Percentiles rank a stretch among this genome's conserved stretches.
phyloP scores from a whole-genome alignment of 495 filamentous ascomycete species.

The Lophiostoma macrostomum region DNA sequence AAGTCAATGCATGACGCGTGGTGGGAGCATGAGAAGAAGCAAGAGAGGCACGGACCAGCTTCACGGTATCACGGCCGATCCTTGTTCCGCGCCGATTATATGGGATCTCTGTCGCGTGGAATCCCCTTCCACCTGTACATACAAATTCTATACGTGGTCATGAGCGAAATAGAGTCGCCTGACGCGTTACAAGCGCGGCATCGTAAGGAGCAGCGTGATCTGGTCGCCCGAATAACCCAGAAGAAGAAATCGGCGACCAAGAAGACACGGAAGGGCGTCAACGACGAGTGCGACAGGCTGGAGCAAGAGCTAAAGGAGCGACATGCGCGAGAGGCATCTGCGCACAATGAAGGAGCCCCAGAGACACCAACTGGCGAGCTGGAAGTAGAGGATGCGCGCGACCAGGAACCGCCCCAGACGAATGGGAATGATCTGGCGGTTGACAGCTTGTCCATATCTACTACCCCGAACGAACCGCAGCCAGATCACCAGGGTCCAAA shows the following conservation, averaged over 20 bases:
- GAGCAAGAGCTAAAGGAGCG: conserved; percentile 40
- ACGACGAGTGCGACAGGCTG: conserved; percentile 51
- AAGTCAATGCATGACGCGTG: too few relatives aligned
- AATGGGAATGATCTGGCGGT: conserved; percentile 22
- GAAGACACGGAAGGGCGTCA: conserved; percentile 88
- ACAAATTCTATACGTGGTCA: too few relatives aligned
- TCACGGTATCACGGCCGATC: too few relatives aligned
- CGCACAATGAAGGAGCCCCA: conserved; percentile 39
- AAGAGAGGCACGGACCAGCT: too few relatives aligned
- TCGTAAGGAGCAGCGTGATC: conserved; percentile 82
- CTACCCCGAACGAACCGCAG: conserved; percentile 31
- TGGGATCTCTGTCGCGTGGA: too few relatives aligned
- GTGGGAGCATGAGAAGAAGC: too few relatives aligned
- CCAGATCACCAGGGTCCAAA: conserved; percentile 30
- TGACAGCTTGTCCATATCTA: conserved; percentile 16
- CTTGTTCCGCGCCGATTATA: too few relatives aligned
- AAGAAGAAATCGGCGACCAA: conserved; percentile 96
- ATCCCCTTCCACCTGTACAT: too few relatives aligned
- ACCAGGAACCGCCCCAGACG: conserved; percentile 10
- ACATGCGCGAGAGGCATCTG: conserved; percentile 58
- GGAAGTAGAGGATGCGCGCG: conserved; percentile 4
- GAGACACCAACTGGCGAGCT: background rate
- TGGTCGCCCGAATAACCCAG: conserved; percentile 79
- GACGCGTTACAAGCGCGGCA: conserved; percentile 65
- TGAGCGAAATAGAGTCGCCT: conserved; percentile 11